Conservation (phyloP, 257 asterid species). For the Petunia axillaris region DNA sequence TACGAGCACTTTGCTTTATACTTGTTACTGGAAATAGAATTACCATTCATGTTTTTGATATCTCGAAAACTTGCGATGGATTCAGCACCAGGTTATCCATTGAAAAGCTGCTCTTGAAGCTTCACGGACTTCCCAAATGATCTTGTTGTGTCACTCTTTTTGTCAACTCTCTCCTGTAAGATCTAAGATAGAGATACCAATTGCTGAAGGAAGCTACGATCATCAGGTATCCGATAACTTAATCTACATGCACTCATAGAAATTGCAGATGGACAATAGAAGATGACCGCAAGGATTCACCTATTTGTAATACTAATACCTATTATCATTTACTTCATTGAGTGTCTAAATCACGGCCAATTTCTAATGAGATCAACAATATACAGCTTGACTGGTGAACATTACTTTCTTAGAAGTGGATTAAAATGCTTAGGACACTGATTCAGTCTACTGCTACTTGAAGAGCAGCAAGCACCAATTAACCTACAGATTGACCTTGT, state of each 20-base stretch:
- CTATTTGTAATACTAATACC: too few species aligned
- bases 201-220: not conserved
- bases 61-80: not conserved
- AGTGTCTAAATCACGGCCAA: not conserved
- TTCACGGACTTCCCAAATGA: not conserved
- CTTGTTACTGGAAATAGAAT: conserved; percentile 5
- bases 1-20: not conserved
- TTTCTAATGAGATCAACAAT: not conserved
- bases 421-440: not conserved
- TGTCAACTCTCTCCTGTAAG: not conserved
- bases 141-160: not conserved
- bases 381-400: not conserved
- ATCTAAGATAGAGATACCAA: not conserved
- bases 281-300: too few species aligned
- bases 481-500: conserved; percentile 2
- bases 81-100: conserved; percentile 1
- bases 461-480: not conserved
- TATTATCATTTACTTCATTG: too few species aligned
- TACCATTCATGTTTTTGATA: not conserved
- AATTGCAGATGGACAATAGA: too few species aligned
- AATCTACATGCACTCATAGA: too few species aligned
- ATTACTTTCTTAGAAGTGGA: not conserved
- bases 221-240: not conserved
- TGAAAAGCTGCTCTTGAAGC: not conserved
- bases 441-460: not conserved